Conservation (phyloP, 148 eudicot genomes). For the Rhododendron ferrugineum region DNA sequence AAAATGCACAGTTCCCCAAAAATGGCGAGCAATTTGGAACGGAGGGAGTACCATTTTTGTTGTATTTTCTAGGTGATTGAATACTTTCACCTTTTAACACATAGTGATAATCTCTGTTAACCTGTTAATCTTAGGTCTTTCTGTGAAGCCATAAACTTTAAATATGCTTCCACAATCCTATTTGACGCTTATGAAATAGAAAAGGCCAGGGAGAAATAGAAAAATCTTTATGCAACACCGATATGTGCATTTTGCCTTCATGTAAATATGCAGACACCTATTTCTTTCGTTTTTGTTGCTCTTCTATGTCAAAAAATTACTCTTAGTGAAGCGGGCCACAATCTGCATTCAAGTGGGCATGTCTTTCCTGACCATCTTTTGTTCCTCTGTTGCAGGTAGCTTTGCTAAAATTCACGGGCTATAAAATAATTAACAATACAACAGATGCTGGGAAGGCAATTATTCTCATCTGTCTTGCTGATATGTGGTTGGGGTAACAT, state of each 20-base stretch:
- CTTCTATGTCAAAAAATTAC: neutral
- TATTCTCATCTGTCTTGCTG: conserved; percentile 74
- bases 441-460: conserved; percentile 97
- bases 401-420: conserved; percentile 93
- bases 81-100: neutral
- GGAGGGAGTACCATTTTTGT: neutral
- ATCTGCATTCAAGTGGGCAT: neutral
- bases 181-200: neutral
- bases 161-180: neutral
- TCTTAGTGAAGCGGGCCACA: neutral
- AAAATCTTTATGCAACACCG: neutral
- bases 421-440: conserved; percentile 77
- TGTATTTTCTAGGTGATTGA: neutral
- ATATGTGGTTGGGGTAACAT: conserved; percentile 87
- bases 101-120: neutral
- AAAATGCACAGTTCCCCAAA: too few species aligned
- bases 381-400: conserved; percentile 67
- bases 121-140: neutral
- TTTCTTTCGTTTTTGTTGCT: neutral
- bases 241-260: neutral
- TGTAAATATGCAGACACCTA: neutral
- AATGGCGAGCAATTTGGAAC: too few species aligned
- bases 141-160: neutral
- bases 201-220: neutral
- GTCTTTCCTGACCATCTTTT: conserved; percentile 10